Conservation (phyloP, 345 rosid genomes). For the Mangifera indica region DNA sequence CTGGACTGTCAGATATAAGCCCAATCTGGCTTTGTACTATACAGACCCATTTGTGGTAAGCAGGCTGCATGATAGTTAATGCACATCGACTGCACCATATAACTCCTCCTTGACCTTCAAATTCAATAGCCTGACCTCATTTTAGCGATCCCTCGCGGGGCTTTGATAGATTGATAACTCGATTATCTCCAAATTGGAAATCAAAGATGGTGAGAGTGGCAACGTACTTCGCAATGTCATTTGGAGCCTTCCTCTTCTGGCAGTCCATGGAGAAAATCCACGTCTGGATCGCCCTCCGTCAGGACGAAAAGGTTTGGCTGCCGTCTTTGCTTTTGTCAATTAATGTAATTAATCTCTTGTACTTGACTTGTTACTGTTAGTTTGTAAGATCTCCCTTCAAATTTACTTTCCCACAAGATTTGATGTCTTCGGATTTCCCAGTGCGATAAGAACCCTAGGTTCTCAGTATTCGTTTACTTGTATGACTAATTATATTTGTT, state of each 20-base stretch:
- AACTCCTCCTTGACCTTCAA: background rate
- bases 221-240: constrained; percentile 66
- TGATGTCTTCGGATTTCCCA: background rate
- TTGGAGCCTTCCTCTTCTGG: constrained; percentile 87
- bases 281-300: constrained; percentile 89
- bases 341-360: background rate
- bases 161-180: constrained; percentile 4
- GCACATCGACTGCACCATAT: background rate
- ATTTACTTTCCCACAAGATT: background rate
- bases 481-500: background rate
- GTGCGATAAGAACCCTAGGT: constrained; percentile 33
- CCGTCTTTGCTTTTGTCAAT: background rate
- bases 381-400: background rate
- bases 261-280: constrained; percentile 87
- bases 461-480: background rate
- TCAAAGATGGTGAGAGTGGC: constrained; percentile 64
- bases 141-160: background rate
- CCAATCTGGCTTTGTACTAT: background rate
- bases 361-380: background rate
- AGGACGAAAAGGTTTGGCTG: constrained; percentile 53
- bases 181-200: background rate
- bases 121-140: background rate
- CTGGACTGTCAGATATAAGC: background rate
- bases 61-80: background rate
- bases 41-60: background rate